These are phyloP conservation scores for Pseudogymnoascus sp. DNA, from an alignment of 2,329 filamentous ascomycete species.

Conservation along the genomic window DNA sequence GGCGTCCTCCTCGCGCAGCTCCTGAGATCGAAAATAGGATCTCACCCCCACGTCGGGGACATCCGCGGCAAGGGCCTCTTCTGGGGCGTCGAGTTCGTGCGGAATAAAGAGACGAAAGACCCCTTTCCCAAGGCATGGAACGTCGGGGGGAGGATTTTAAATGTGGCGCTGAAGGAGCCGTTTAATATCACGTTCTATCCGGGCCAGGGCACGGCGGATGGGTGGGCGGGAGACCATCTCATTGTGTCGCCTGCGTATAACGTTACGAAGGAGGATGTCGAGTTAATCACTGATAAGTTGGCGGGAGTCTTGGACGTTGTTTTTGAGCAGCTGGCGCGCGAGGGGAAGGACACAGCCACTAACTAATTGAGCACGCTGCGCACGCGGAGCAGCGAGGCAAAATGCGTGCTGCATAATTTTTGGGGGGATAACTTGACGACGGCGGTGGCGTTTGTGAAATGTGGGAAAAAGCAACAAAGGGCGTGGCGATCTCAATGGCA, in stretches of 20 bases:
- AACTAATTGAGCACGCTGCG: not conserved
- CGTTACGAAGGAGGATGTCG: slow-evolving; percentile 44
- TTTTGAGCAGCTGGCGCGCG: slow-evolving; percentile 17
- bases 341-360: not conserved
- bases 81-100: slow-evolving; percentile 48
- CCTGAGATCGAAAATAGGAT: slow-evolving; percentile 35
- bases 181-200: slow-evolving; percentile 53
- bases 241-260: slow-evolving; percentile 55
- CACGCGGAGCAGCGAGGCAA: not conserved
- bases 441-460: not conserved
- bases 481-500: not conserved
- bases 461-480: not conserved
- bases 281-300: slow-evolving; percentile 43
- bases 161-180: slow-evolving; percentile 31
- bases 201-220: slow-evolving; percentile 47
- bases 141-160: slow-evolving; percentile 42
- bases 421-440: not conserved
- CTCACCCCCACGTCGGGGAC: slow-evolving; percentile 47
- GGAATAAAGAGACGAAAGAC: slow-evolving; percentile 40
- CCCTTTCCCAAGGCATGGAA: slow-evolving; percentile 36
- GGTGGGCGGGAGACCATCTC: slow-evolving; percentile 52
- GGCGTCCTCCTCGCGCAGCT: slow-evolving; percentile 40
- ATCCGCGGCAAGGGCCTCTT: slow-evolving; percentile 54
- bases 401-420: not conserved
- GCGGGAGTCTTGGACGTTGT: slow-evolving; percentile 37